Base-by-base conservation (phyloP, 805 yeast genomes). In the Starmerella roubikii region DNA sequence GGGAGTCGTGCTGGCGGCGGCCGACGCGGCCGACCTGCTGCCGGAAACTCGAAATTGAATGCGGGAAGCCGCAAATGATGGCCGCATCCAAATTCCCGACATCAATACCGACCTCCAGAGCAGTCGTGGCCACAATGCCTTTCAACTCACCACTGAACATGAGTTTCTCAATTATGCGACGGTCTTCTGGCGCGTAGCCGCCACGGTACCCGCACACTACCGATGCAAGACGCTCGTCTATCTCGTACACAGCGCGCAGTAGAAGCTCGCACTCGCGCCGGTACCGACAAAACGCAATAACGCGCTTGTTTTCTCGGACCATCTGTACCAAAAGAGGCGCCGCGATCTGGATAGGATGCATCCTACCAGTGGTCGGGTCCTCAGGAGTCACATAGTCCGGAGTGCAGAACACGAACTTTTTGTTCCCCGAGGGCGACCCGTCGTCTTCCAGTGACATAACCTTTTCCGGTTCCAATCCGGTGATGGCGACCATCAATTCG, bases 21-120 rank as follows among this genome's bases (percentile, higher is more conserved):
- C 99, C 99, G 0, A 95, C 97, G 53, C 99, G 69, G 27, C 99
- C 99, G 63, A 91, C 78, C 54, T 91, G 98, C 59, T 91, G 99
- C 50, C 86, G 83, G 54, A 91, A 72, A 45, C 84, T 84, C 35
- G 93, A 76, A 42, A 85, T 68, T 38, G 94, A 80, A 17, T 74
- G 63, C 0, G 99, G 99, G 46, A 91, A 91, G 0, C 97, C 97
- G 53, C 93, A 83, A 62, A 85, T 74, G 2, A 91, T 60, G 0
- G 86, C 97, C 0, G 93, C 85, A 58, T 91, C 98, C 34, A 91
- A 63, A 12, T 79, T 81, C 35, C 97, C 93, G 45, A 91, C 79
- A 64, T 91, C 98, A 37, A 91, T 82, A 42, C 99, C 99, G 34
- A 91, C 68, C 54, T 91, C 99, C 41, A 91, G 62, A 0, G 99